Evolutionary conservation across 2,329 filamentous ascomycete genomes (phyloP), one percentile per base, ranked within the genome.

Genomic region (Nemania abortiva): DNA sequence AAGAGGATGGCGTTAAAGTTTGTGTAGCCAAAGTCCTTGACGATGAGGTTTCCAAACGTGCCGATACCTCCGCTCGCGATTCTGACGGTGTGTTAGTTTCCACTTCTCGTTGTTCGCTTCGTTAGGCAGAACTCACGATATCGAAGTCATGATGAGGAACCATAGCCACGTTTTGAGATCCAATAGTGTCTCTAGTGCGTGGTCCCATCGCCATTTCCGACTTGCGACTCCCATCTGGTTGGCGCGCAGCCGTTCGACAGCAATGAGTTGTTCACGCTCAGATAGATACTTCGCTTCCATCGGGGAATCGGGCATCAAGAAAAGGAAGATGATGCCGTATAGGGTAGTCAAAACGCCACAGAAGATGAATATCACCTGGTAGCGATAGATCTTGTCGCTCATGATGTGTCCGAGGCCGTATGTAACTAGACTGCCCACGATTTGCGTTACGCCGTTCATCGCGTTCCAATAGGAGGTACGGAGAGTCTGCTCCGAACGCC

Each of bases 181-280:
- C 1, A 71, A 69, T 6, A 76, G 70, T 2, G 75, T 77, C 68
- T 88, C 85, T 18, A 86, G 82, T 1, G 91, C 82, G 70, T 96
- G 93, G 24, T 87, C 84, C 81, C 86, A 83, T 84, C 91, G 91
- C 79, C 91, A 92, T 70, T 91, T 85, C 71, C 89, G 89, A 69
- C 89, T 91, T 1, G 90, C 91, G 18, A 92, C 90, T 0, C 92
- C 92, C 68, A 92, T 92, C 77, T 93, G 89, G 74, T 95, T 95
- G 24, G 89, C 84, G 0, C 92, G 85, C 6, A 95, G 88, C 0
- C 92, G 86, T 71, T 93, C 92, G 29, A 94, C 82, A 0, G 90
- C 91, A 50, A 93, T 84, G 0, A 89, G 77, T 13, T 89, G 88
- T 72, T 95, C 92, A 54, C 88, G 84, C 61, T 90, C 86, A 7